Evolutionary conservation across 2,329 filamentous ascomycete genomes (phyloP).

Genomic region (Blumeria graminis): DNA sequence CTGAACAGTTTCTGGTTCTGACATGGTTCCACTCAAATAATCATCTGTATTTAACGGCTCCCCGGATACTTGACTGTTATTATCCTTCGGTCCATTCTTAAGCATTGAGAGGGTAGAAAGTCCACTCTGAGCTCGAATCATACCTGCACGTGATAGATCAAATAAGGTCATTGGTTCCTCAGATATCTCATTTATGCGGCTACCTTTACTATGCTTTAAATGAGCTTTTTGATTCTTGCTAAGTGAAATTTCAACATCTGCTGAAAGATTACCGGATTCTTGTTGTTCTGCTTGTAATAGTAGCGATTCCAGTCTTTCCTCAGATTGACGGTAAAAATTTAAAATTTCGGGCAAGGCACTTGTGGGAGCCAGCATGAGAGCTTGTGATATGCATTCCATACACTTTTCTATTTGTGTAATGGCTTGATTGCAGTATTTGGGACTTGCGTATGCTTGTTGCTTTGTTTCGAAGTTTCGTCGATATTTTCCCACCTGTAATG

Average conservation of each 20-base stretch:
- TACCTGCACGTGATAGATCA: constrained; percentile 36
- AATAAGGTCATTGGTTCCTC: constrained; percentile 41
- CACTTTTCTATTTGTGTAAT: constrained; percentile 57
- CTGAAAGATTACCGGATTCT: constrained; percentile 47
- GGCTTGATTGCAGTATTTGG: constrained; percentile 24
- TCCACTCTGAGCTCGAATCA: constrained; percentile 32
- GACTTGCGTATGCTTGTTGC: constrained; percentile 23
- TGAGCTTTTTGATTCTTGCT: constrained; percentile 8
- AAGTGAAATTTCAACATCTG: constrained; percentile 26
- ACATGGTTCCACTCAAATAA: neutral
- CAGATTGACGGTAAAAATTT: constrained; percentile 49
- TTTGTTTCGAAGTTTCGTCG: constrained; percentile 29
- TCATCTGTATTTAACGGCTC: neutral
- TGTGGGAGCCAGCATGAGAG: constrained; percentile 48
- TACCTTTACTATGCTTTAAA: constrained; percentile 9
- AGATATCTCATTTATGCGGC: constrained; percentile 20
- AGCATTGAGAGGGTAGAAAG: constrained; percentile 25
- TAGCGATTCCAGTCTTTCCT: constrained; percentile 48
- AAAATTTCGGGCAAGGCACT: constrained; percentile 50
- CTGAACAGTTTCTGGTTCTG: neutral
- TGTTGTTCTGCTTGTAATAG: constrained; percentile 37
- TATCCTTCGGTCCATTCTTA: constrained; percentile 2
- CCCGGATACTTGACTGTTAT: neutral
- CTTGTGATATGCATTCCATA: constrained; percentile 55
- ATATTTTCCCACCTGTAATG: constrained; percentile 55